These are phyloP conservation scores for Dothistroma pini DNA, from an alignment of 2,329 filamentous ascomycete species.

Conservation along the genomic window DNA sequence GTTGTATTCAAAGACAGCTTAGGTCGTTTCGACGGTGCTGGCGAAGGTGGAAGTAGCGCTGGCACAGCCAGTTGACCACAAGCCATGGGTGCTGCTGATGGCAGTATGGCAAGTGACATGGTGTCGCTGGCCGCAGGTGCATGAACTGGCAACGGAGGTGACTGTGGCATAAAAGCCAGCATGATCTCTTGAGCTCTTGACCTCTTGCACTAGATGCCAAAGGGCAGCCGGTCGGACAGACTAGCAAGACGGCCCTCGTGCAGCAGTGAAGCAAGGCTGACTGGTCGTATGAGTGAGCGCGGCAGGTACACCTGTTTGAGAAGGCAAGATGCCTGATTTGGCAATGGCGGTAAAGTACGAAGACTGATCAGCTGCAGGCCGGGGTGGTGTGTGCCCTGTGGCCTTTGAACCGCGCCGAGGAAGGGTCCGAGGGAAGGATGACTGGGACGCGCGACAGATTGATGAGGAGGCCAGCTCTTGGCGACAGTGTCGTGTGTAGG, in stretches of 20 bases:
- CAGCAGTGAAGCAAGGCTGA: constrained; percentile 5
- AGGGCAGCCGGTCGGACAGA: background rate
- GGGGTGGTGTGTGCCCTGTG: too few species aligned
- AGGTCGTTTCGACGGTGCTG: constrained; percentile 44
- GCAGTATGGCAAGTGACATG: constrained; percentile 44
- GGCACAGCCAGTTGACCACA: constrained; percentile 24
- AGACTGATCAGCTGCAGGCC: constrained; percentile 6
- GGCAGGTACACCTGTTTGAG: constrained; percentile 4
- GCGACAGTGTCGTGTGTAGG: background rate
- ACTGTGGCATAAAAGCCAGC: constrained; percentile 32
- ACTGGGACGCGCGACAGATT: background rate
- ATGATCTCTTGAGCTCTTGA: constrained; percentile 30
- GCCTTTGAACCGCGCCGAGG: background rate
- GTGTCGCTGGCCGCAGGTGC: constrained; percentile 35
- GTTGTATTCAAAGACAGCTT: constrained; percentile 60
- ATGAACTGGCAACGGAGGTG: constrained; percentile 28
- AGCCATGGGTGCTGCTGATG: constrained; percentile 29
- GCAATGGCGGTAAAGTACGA: constrained; percentile 1
- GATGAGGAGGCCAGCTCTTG: constrained; percentile 2
- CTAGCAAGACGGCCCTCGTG: constrained; percentile 3
- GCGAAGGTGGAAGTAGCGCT: constrained; percentile 18
- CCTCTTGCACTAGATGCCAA: constrained; percentile 5
- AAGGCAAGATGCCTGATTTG: constrained; percentile 3
- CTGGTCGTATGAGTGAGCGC: constrained; percentile 6
- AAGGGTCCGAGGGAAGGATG: background rate